These are phyloP conservation scores for Coelastrella sp. DNA, from an alignment of 139 green algal species.

Conservation along the genomic window DNA sequence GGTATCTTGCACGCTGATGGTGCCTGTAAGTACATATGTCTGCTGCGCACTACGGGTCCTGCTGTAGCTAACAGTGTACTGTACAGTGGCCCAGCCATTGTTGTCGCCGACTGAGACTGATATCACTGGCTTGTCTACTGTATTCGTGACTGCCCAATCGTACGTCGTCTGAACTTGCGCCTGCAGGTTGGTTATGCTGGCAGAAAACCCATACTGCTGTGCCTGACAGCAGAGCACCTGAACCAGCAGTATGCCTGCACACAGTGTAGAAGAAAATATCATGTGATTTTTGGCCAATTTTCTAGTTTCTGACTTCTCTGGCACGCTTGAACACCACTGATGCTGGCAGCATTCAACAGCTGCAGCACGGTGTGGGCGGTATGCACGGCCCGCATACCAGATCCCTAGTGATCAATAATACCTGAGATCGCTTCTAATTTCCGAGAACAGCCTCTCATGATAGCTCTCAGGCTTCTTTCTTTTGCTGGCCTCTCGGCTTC, in stretches of 20 bases:
- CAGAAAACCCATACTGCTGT: constrained; percentile 12
- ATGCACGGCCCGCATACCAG: too few relatives aligned
- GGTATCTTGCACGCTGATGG: background rate
- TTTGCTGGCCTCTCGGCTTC: too few relatives aligned
- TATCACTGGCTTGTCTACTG: background rate
- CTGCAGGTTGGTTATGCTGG: background rate
- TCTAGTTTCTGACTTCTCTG: too few relatives aligned
- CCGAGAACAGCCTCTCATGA: too few relatives aligned
- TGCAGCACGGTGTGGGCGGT: too few relatives aligned
- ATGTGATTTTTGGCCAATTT: too few relatives aligned
- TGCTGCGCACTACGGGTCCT: background rate
- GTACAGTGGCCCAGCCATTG: background rate
- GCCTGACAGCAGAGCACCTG: background rate
- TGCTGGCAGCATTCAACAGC: too few relatives aligned
- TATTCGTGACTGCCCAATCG: constrained; percentile 8
- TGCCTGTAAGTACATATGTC: constrained; percentile 24
- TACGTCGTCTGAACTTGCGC: background rate
- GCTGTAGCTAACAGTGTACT: constrained; percentile 20
- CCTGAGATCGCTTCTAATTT: too few relatives aligned
- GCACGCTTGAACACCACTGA: too few relatives aligned
- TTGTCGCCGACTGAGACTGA: background rate
- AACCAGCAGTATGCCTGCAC: background rate
- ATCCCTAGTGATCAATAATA: too few relatives aligned
- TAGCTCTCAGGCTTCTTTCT: too few relatives aligned
- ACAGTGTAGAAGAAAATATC: background rate